phyloP scores from a whole-genome alignment of 2,329 filamentous ascomycete species.

The Monilinia fructicola region DNA sequence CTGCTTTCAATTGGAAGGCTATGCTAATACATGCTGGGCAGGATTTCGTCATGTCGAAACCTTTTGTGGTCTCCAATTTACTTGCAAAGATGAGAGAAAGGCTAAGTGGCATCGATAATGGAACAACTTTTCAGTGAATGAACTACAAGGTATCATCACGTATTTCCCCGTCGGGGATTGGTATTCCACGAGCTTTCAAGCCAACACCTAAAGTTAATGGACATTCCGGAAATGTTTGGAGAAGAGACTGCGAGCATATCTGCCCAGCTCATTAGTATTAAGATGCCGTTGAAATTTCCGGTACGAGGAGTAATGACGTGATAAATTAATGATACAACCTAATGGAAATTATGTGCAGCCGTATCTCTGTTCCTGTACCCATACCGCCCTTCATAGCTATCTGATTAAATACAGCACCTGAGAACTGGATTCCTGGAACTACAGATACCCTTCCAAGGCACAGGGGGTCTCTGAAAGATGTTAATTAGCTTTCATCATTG shows the following conservation, averaged over 20 bases:
- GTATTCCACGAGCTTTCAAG: background rate
- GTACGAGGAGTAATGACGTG: too few species aligned
- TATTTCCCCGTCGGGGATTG: background rate
- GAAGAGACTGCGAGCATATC: background rate
- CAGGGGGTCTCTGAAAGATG: too few species aligned
- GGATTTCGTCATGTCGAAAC: slow-evolving; percentile 35
- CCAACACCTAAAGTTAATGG: too few species aligned
- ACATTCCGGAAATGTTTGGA: background rate
- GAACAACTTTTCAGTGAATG: slow-evolving; percentile 5
- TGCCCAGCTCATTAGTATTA: background rate
- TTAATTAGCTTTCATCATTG: too few species aligned
- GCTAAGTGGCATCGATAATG: slow-evolving; percentile 20
- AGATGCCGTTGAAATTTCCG: too few species aligned
- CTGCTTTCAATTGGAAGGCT: background rate
- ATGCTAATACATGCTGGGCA: slow-evolving; percentile 12
- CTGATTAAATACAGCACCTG: too few species aligned
- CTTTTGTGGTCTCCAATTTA: slow-evolving; percentile 31
- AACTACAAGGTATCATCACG: background rate
- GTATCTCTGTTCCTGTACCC: too few species aligned
- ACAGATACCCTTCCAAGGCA: too few species aligned
- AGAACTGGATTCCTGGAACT: too few species aligned
- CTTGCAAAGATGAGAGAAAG: slow-evolving; percentile 32
- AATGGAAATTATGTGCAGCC: too few species aligned
- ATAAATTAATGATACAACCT: too few species aligned
- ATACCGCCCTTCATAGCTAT: too few species aligned